Percentiles rank a stretch among this genome's conserved stretches.
phyloP scores from a whole-genome alignment of 2,329 filamentous ascomycete species.

The Fusarium sororula region DNA sequence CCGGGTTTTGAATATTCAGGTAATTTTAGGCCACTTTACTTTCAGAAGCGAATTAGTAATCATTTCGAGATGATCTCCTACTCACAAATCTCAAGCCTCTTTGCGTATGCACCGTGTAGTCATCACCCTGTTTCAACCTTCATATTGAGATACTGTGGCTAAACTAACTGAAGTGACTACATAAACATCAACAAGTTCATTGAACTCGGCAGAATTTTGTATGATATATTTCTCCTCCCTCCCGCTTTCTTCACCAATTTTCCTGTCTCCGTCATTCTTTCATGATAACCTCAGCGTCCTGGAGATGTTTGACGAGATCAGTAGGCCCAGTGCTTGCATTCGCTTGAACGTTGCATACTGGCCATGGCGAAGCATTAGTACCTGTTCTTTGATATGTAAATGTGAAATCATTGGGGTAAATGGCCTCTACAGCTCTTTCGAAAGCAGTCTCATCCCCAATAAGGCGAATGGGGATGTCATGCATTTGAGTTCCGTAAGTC shows the following conservation, averaged over 20 bases:
- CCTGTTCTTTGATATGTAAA: background rate
- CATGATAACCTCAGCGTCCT: background rate
- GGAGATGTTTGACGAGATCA: background rate
- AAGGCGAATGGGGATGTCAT: background rate
- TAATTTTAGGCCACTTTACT: accelerated
- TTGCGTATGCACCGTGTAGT: too few relatives aligned
- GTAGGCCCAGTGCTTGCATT: background rate
- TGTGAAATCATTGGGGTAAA: background rate
- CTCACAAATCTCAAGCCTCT: background rate
- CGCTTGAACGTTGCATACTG: background rate
- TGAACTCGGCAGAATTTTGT: accelerated
- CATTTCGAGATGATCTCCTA: too few relatives aligned
- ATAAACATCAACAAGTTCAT: too few relatives aligned
- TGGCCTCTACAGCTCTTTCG: background rate
- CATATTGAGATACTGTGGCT: too few relatives aligned
- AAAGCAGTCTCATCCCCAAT: background rate
- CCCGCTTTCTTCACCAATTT: accelerated
- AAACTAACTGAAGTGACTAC: too few relatives aligned
- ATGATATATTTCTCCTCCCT: accelerated
- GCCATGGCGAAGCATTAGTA: background rate
- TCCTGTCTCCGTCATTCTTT: background rate
- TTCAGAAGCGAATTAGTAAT: background rate
- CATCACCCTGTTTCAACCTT: too few relatives aligned
- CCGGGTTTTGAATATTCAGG: background rate
- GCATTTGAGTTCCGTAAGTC: background rate